Evolutionary conservation across 2,329 filamentous ascomycete species (phyloP).

Genomic region (Phyllachora maydis): DNA sequence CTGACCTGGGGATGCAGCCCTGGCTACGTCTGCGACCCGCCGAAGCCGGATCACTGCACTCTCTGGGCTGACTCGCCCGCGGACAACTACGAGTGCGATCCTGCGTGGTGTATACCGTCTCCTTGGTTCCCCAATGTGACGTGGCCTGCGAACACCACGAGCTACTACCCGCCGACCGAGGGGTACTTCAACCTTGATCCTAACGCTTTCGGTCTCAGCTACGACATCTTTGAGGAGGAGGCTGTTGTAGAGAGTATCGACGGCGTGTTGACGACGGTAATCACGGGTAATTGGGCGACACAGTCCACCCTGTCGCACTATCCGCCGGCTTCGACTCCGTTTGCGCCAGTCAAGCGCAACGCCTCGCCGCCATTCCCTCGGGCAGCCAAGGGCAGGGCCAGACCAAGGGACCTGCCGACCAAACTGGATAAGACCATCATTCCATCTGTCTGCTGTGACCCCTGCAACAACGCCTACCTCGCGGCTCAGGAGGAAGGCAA

Average conservation of each 20-base stretch:
- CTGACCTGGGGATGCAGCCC: conserved; percentile 31
- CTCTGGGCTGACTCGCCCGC: conserved; percentile 25
- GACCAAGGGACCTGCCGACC: conserved; percentile 7
- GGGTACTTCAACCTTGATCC: conserved; percentile 49
- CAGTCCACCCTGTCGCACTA: conserved; percentile 24
- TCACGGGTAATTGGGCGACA: conserved; percentile 33
- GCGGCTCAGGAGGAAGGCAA: conserved; percentile 28
- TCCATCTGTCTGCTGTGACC: conserved; percentile 26
- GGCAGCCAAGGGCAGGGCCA: too few relatives aligned
- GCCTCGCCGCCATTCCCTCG: too few relatives aligned
- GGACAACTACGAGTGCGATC: conserved; percentile 23
- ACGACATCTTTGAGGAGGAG: conserved; percentile 34
- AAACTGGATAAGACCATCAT: conserved; percentile 18
- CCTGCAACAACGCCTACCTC: conserved; percentile 27
- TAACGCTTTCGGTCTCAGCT: conserved; percentile 37
- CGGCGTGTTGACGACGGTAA: conserved; percentile 19
- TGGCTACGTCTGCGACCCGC: conserved; percentile 29
- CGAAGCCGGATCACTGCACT: conserved; percentile 25
- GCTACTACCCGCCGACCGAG: conserved; percentile 27
- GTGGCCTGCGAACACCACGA: conserved; percentile 23
- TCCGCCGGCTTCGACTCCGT: conserved; percentile 9
- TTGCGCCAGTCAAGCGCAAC: too few relatives aligned
- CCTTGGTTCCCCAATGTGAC: conserved; percentile 13
- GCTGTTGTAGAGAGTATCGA: conserved; percentile 14
- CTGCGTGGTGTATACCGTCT: conserved; percentile 20